Evolutionary conservation across 768 basidiomycete genomes (phyloP).

Genomic region (Xanthoconium stramineum): DNA sequence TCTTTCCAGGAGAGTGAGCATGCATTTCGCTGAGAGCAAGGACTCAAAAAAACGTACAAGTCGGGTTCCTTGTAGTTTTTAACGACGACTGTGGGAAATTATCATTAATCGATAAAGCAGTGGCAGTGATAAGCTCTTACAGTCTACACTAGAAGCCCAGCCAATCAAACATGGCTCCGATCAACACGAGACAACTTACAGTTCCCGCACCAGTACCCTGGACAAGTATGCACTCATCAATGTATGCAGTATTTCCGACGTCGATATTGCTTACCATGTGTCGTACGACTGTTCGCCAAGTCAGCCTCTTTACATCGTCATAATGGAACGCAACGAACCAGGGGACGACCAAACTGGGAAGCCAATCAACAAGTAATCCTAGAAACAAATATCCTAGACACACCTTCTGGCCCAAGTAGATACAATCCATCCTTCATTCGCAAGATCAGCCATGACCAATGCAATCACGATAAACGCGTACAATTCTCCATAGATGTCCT

Average conservation of each 20-base stretch:
- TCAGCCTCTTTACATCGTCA: conserved; percentile 1
- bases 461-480: conserved; percentile 24
- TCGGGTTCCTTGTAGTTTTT: conserved; percentile 71
- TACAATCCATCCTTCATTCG: conserved; percentile 78
- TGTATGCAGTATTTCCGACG: background rate
- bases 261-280: conserved; percentile 43
- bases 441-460: background rate
- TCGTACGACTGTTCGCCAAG: conserved; percentile 46
- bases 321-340: conserved; percentile 44
- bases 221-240: background rate
- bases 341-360: conserved; percentile 66
- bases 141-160: conserved; percentile 55
- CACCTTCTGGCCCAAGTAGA: conserved; percentile 94
- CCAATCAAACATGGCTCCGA: background rate
- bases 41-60: conserved; percentile 48
- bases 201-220: conserved; percentile 69
- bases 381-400: conserved; percentile 8
- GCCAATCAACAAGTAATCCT: conserved; percentile 1
- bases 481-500: conserved; percentile 98
- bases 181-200: conserved; percentile 47
- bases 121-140: conserved; percentile 36
- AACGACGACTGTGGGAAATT: conserved; percentile 56
- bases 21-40: background rate
- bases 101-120: background rate
- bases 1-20: conserved; percentile 33